These are phyloP conservation scores for Lasiodiplodia sp. DNA, from an alignment of 2,329 filamentous ascomycete genomes.

Conservation along the genomic window DNA sequence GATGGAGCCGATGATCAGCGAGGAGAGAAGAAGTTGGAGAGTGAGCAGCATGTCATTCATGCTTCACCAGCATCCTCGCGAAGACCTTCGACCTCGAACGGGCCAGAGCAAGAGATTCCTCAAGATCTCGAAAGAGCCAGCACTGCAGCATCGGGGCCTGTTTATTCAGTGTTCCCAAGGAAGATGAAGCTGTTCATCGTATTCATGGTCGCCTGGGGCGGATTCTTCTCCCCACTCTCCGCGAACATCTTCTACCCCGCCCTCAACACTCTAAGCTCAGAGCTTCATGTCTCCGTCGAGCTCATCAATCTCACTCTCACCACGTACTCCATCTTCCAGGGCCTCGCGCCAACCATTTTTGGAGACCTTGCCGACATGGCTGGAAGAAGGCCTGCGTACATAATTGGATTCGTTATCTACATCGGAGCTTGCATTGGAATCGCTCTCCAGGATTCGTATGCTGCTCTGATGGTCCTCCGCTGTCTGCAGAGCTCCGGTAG, in stretches of 20 bases:
- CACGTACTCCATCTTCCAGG: constrained; percentile 58
- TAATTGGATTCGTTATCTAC: constrained; percentile 48
- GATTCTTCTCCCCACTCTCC: constrained; percentile 59
- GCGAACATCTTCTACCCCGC: constrained; percentile 43
- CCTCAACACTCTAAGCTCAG: constrained; percentile 36
- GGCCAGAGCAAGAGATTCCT: constrained; percentile 12
- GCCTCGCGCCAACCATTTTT: constrained; percentile 59
- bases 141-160: constrained; percentile 31
- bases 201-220: constrained; percentile 58
- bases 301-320: constrained; percentile 49
- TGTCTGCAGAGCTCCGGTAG: constrained; percentile 49
- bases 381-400: constrained; percentile 59
- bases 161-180: constrained; percentile 34
- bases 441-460: constrained; percentile 43
- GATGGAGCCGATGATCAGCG: not conserved
- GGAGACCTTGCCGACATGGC: constrained; percentile 60
- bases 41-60: constrained; percentile 5
- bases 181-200: constrained; percentile 56
- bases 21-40: not conserved
- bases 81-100: constrained; percentile 22
- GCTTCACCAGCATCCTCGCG: constrained; percentile 15
- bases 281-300: constrained; percentile 47
- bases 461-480: constrained; percentile 44
- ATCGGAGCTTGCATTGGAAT: constrained; percentile 44
- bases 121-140: constrained; percentile 34